Evolutionary conservation across 2,329 filamentous ascomycete genomes (phyloP), one percentile per base, ranked within the genome.

Genomic region (Coleophoma crateriformis): DNA sequence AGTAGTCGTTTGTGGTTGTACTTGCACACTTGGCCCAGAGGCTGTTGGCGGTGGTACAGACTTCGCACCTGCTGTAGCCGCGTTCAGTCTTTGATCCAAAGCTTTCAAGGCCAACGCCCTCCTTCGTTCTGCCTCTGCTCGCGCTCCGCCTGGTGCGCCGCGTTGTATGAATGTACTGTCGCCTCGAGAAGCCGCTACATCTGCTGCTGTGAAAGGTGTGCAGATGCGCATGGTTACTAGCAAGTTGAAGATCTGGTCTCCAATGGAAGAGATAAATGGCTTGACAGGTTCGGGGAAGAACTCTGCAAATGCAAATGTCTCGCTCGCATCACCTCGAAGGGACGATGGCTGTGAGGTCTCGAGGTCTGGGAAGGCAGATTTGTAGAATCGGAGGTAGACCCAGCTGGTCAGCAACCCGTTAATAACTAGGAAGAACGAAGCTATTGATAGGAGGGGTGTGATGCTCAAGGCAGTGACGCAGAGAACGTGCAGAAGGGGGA

Each of bases 351-450:
- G 82, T 10, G 78, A 77, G 12, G 77, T 72, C 60, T 85, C 82
- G 54, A 87, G 79, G 60, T 87, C 83, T 49, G 83, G 82, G 62
- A 85, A 85, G 51, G 85, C 80, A 49, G 76, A 71, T 71, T 96
- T 95, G 76, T 89, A 96, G 76, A 97, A 99, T 58, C 94, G 89
- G 15, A 99, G 82, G 68, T 97, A 97, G 40, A 88, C 89, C 92
- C 92, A 99, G 67, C 89, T 90, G 11, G 85, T 85, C 53, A 96
- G 67, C 67, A 99, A 87, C 51, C 90, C 91, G 59, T 87, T 85
- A 67, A 88, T 74, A 47, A 88, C 82, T 52, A 96, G 80, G 64
- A 95, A 82, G 56, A 91, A 77, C 42, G 90, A 85, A 17, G 90
- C 89, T 63, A 81, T 48, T 44, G 56, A 87, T 52, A 84, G 80